Base-by-base conservation (phyloP, 2,329 filamentous ascomycete genomes). In the Nemania sp. region DNA sequence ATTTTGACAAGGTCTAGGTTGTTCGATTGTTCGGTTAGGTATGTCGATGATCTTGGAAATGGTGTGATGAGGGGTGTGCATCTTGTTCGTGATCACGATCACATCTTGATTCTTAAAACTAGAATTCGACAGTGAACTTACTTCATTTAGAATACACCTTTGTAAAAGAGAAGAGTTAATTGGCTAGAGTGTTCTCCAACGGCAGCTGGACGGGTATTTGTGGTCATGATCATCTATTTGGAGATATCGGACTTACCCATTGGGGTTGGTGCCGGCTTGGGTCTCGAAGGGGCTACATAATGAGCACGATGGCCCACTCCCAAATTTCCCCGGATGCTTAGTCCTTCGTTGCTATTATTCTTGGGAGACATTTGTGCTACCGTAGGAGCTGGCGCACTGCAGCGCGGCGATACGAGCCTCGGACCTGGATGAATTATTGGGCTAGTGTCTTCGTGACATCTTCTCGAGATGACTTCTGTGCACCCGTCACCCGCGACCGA, bases 401-500 rank as follows among this genome's bases (percentile, higher is more conserved):
- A 35, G 26, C 13, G 26, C 27, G 27, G 26, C 27, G n/a, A 57
- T 26, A 20, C 26, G n/a, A 32, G 29, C 49, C 20, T 4, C 27
- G 20, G n/a, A 38, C n/a, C 6, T 52, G 22, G 3, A 3, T n/a
- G 4, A 18, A 51, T 43, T n/a, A 27, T 32, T 20, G 2, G 32
- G n/a, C 2, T 1, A 20, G 35, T 26, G 27, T 35, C 38, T 22
- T 32, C 1, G 41, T n/a, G 6, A 63, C 11, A 26, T 8, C 5
- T 13, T 41, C 24, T 22, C 43, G 22, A 13, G 6, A 70, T 70
- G 68, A 49, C 5, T 20, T 56, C 57, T 38, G 26, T 49, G 11
- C 65, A 53, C 18, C 68, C 65, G 26, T 70, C 68, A 5, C 61
- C 61, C 5, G 57, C 49, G 65, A 70, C 65, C 35, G 59, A 62